Evolutionary conservation across 768 basidiomycete genomes (phyloP).

Genomic region (Mycena indigotica): DNA sequence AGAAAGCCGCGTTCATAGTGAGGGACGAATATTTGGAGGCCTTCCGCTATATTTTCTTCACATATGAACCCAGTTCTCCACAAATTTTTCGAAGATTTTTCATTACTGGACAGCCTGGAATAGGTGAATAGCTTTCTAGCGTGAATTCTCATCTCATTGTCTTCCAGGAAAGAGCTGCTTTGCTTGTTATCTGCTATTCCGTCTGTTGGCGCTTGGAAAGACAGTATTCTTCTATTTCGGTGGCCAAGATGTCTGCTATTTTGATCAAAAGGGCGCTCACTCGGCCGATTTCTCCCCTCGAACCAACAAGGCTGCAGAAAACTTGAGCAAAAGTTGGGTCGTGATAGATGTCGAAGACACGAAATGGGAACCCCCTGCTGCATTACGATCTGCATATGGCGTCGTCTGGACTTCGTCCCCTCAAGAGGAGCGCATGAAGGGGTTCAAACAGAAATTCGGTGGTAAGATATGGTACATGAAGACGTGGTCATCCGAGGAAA

Average conservation of each 20-base stretch:
- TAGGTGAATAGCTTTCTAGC: constrained; percentile 5
- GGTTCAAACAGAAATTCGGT: background rate
- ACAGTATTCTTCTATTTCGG: constrained; percentile 1
- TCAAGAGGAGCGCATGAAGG: background rate
- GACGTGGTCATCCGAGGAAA: constrained; percentile 7
- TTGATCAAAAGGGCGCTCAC: background rate
- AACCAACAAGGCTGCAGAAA: background rate
- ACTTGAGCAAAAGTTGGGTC: background rate
- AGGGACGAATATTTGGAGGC: background rate
- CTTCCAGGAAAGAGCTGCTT: background rate
- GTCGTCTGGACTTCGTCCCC: constrained; percentile 5
- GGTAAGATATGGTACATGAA: constrained; percentile 4
- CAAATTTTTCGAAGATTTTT: background rate
- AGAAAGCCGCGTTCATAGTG: background rate
- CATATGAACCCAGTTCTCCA: background rate
- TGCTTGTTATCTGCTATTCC: constrained; percentile 6
- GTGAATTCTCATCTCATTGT: background rate
- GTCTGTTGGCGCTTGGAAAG: constrained; percentile 4
- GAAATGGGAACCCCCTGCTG: background rate
- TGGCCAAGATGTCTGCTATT: background rate
- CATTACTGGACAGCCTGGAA: constrained; percentile 6
- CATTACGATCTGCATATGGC: constrained; percentile 1
- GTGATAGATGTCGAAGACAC: constrained; percentile 5
- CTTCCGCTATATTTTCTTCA: background rate
- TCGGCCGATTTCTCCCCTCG: too few relatives aligned